Conservation (phyloP, 2,329 filamentous ascomycete genomes). For the Pyricularia pennisetigena region DNA sequence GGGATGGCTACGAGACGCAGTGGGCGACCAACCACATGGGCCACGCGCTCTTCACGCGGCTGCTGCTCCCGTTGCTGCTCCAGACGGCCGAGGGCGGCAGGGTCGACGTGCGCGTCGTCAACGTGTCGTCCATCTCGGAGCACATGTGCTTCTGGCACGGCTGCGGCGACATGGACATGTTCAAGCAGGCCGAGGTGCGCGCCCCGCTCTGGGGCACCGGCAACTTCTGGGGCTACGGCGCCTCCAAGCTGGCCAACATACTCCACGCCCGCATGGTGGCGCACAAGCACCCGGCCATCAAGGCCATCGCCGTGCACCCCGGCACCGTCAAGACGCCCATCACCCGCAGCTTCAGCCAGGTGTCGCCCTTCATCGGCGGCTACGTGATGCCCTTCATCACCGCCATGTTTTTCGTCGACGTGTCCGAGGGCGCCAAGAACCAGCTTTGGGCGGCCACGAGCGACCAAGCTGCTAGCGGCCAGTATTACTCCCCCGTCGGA, state of each 20-base stretch:
- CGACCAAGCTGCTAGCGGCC: slow-evolving; percentile 17
- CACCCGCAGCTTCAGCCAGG: slow-evolving; percentile 13
- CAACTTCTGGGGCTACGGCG: slow-evolving; percentile 23
- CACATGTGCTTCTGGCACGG: slow-evolving; percentile 6
- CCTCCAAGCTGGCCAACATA: slow-evolving; percentile 35
- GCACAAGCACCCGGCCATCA: slow-evolving; percentile 9
- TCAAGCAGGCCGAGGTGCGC: neutral
- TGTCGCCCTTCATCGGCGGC: neutral
- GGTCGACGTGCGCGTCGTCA: slow-evolving; percentile 16
- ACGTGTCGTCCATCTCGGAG: slow-evolving; percentile 12
- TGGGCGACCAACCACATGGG: slow-evolving; percentile 38
- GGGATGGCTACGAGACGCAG: slow-evolving; percentile 35
- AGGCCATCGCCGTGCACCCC: neutral
- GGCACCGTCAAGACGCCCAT: slow-evolving; percentile 1
- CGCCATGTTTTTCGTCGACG: neutral
- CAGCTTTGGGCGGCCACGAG: slow-evolving; percentile 32
- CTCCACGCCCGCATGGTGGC: slow-evolving; percentile 22
- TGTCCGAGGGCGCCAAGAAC: slow-evolving; percentile 22
- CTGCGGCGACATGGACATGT: slow-evolving; percentile 7
- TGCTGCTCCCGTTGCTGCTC: slow-evolving; percentile 18
- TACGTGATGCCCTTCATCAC: neutral
- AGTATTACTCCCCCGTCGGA: slow-evolving; percentile 23
- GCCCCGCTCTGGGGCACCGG: slow-evolving; percentile 10
- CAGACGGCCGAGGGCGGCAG: slow-evolving; percentile 10
- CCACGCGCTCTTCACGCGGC: slow-evolving; percentile 30